Base-by-base conservation (phyloP, 2,329 filamentous ascomycete genomes). In the Talaromyces sp. region DNA sequence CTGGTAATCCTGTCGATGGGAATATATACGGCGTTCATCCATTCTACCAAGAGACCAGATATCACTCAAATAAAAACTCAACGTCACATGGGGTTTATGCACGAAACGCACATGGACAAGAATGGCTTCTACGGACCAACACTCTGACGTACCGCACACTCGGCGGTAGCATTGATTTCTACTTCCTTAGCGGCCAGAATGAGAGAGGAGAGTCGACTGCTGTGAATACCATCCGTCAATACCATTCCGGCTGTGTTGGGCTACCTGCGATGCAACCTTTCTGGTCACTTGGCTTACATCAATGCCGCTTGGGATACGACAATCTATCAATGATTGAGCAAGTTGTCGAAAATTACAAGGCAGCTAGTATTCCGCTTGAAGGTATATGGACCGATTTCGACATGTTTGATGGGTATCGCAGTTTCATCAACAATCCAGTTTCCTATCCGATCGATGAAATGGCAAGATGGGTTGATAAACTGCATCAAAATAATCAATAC, bases 261-360 rank as follows among this genome's bases (percentile, higher is more conserved):
- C 77, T 90, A 2, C 90, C 91, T 1, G 87, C 87, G 0, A 87
- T 93, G 85, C 88, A 93, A 70, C 87, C 90, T 67, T 95, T 95
- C 77, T 93, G 86, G 81, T 86, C 88, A 0, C 86, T 96, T 64
- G 92, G 92, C 0, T 93, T 84, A 71, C 91, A 96, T 67, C 91
- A 96, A 72, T 93, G 90, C 69, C 83, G 90, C 64, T 95, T 91
- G 87, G 91, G 91, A 0, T 95, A 95, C 72, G 78, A 82, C 42
- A 91, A 90, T 8, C 18, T 18, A 21, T 21, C 40, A 2, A 21
- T 21, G 18, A 18, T 44, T 21, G 40, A 44, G 40, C 7, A 44
- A 11, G 40, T 44, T 18, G 40, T 44, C 7, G 40, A 18, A 44
- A 44, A 44, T 16, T 44, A 21, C 18, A 21, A 44, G 9, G 18